Conservation (phyloP, 208 protist genomes). For the Trypanosoma platydactyli region DNA sequence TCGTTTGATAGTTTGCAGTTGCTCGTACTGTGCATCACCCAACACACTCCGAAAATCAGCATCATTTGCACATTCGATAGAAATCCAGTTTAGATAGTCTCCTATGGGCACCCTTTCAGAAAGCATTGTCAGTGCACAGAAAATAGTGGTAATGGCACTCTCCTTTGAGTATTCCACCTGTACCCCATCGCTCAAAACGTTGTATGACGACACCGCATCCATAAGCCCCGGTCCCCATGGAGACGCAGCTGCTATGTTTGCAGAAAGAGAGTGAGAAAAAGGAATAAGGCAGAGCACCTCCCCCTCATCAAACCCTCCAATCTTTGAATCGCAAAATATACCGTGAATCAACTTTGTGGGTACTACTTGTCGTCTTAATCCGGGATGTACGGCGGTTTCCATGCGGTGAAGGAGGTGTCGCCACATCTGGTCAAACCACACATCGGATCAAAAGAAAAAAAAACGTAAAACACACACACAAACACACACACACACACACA, state of each 20-base stretch:
- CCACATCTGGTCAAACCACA: slow-evolving; percentile 36
- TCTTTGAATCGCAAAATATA: slow-evolving; percentile 35
- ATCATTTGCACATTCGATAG: slow-evolving; percentile 17
- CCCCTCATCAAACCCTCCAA: slow-evolving; percentile 32
- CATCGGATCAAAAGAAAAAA: not conserved
- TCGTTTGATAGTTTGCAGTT: slow-evolving; percentile 34
- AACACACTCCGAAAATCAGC: slow-evolving; percentile 19
- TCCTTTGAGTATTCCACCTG: slow-evolving; percentile 53
- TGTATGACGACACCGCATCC: slow-evolving; percentile 35
- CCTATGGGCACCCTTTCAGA: slow-evolving; percentile 33
- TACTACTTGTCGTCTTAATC: slow-evolving; percentile 32
- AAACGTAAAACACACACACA: too few species aligned
- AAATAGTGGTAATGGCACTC: slow-evolving; percentile 52
- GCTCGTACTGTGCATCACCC: slow-evolving; percentile 16
- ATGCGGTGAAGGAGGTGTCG: slow-evolving; percentile 34
- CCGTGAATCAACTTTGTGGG: slow-evolving; percentile 42
- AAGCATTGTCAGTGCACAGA: slow-evolving; percentile 53
- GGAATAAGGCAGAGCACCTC: slow-evolving; percentile 54
- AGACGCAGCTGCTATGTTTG: slow-evolving; percentile 52
- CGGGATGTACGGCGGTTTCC: slow-evolving; percentile 37
- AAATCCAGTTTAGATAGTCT: slow-evolving; percentile 52
- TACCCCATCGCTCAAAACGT: slow-evolving; percentile 29
- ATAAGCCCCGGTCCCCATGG: slow-evolving; percentile 49
- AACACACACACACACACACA: too few species aligned
- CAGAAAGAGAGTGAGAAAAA: slow-evolving; percentile 46